phyloP scores from a whole-genome alignment of 331 rosid genomes.

The Pyracantha coccinea region DNA sequence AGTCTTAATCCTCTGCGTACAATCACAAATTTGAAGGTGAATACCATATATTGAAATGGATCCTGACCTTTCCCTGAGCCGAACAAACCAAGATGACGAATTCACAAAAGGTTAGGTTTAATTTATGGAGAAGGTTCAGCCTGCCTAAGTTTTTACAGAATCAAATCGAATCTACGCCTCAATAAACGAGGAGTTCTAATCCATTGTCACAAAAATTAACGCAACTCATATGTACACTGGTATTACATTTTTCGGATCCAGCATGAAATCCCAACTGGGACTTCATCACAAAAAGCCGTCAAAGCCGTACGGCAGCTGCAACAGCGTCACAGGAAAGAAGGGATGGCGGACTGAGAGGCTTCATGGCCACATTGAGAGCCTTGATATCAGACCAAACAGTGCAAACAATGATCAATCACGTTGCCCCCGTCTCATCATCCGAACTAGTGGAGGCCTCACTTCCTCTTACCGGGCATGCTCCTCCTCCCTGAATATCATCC shows the following conservation, averaged over 20 bases:
- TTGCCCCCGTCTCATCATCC: constrained; percentile 58
- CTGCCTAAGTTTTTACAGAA: constrained; percentile 5
- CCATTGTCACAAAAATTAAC: constrained; percentile 15
- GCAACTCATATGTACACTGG: constrained; percentile 36
- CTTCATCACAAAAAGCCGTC: not conserved
- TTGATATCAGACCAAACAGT: not conserved
- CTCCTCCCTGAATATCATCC: constrained; percentile 61
- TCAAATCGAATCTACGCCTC: not conserved
- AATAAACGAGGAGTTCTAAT: not conserved
- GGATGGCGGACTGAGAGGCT: not conserved
- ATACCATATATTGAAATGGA: not conserved
- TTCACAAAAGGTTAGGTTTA: not conserved
- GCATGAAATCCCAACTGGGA: not conserved
- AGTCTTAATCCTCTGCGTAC: not conserved
- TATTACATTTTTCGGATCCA: constrained; percentile 15
- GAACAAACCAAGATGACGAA: not conserved
- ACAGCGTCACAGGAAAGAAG: not conserved
- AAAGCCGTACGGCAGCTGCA: not conserved
- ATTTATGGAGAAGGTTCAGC: not conserved
- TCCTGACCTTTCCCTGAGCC: not conserved
- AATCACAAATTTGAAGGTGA: not conserved
- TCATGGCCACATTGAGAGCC: not conserved
- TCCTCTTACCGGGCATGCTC: constrained; percentile 33
- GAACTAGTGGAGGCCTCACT: constrained; percentile 71
- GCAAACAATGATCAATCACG: constrained; percentile 15